These are phyloP conservation scores for Polytrichum commune DNA, from an alignment of 225 moss, liverwort and hornwort genomes.

Conservation along the genomic window DNA sequence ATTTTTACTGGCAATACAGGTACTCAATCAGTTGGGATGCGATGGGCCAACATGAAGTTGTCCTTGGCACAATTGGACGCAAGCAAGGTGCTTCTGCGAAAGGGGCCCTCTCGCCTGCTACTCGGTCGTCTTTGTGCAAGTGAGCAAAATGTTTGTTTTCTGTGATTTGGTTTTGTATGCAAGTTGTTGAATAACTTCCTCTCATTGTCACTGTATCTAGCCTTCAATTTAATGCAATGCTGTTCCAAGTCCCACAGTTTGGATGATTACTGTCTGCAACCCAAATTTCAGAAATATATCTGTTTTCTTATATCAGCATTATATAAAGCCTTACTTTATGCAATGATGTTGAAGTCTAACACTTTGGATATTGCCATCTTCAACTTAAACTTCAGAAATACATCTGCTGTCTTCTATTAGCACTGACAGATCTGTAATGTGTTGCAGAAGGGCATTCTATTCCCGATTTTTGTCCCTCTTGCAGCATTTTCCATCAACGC, in stretches of 20 bases:
- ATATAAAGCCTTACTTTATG: too few species aligned
- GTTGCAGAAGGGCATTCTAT: conserved; percentile 41
- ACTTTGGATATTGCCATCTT: too few species aligned
- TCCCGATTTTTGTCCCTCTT: conserved; percentile 39
- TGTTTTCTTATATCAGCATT: too few species aligned
- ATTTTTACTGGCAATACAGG: conserved; percentile 33
- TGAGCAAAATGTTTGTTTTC: conserved; percentile 21
- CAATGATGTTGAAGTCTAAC: too few species aligned
- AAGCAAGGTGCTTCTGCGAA: conserved; percentile 91
- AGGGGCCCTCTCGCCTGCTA: conserved; percentile 76
- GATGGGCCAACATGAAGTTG: conserved; percentile 72
- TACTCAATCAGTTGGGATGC: conserved; percentile 89
- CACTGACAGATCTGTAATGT: background rate
- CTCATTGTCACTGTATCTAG: too few species aligned
- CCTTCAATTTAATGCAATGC: too few species aligned
- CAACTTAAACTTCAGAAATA: too few species aligned
- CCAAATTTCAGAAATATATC: too few species aligned
- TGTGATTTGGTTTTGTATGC: too few species aligned
- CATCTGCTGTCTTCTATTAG: background rate
- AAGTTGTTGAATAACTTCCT: too few species aligned
- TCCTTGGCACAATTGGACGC: conserved; percentile 88
- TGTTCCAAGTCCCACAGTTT: too few species aligned
- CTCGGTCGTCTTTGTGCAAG: conserved; percentile 86
- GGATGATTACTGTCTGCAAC: too few species aligned
- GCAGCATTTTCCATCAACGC: conserved; percentile 36